Conservation (phyloP, 78 protist species). For the Kipferlia bialata region DNA sequence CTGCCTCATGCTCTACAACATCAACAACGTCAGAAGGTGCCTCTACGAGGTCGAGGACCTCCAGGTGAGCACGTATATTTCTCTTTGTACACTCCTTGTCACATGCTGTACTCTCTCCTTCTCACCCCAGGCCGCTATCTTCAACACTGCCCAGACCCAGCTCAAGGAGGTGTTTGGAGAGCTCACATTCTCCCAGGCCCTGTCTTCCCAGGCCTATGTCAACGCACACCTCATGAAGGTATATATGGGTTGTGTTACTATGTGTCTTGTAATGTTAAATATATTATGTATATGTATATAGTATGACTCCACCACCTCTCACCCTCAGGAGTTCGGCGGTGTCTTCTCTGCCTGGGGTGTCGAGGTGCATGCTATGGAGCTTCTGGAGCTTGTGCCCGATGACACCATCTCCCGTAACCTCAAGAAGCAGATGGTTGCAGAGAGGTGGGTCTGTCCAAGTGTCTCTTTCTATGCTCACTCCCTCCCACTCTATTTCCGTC, state of each 20-base stretch:
- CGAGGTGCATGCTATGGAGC: slow-evolving; percentile 13
- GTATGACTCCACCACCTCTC: too few species aligned
- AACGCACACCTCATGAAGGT: slow-evolving; percentile 10
- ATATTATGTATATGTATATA: too few species aligned
- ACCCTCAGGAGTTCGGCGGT: neutral
- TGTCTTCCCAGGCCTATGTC: slow-evolving; percentile 3
- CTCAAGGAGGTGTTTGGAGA: slow-evolving; percentile 28
- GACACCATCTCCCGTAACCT: neutral
- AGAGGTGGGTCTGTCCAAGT: too few species aligned
- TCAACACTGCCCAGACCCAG: slow-evolving; percentile 28
- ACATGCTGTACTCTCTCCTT: too few species aligned
- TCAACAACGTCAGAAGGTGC: neutral
- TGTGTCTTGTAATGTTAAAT: too few species aligned
- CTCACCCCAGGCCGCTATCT: too few species aligned
- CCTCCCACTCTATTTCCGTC: too few species aligned
- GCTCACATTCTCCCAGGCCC: slow-evolving; percentile 15
- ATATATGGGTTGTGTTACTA: too few species aligned
- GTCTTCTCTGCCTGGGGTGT: slow-evolving; percentile 20
- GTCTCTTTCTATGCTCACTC: too few species aligned
- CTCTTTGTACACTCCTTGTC: too few species aligned
- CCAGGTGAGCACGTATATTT: too few species aligned
- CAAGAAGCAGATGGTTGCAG: slow-evolving; percentile 33
- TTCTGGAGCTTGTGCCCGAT: slow-evolving; percentile 11
- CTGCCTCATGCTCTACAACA: slow-evolving; percentile 16
- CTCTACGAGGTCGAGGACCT: slow-evolving; percentile 24